These are phyloP conservation scores for Plasmodium ovale DNA, from an alignment of 169 alveolate genomes.

Conservation along the genomic window DNA sequence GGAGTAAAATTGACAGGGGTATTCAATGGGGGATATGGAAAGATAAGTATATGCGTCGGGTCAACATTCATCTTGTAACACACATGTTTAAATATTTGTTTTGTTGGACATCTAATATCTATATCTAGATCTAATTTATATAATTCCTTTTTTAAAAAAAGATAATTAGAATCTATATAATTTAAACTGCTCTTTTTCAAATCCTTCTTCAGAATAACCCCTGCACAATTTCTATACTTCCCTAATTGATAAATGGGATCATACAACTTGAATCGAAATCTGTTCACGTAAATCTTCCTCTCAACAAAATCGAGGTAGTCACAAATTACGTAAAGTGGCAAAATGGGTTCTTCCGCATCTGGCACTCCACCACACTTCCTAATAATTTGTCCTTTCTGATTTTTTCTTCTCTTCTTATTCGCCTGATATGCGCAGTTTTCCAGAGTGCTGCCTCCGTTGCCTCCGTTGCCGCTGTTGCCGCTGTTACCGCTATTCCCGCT, in stretches of 20 bases:
- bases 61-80: conserved; percentile 85
- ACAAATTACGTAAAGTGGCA: conserved; percentile 72
- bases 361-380: conserved; percentile 60
- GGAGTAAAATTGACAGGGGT: conserved; percentile 65
- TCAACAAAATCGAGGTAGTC: conserved; percentile 71
- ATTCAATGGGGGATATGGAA: conserved; percentile 78
- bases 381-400: conserved; percentile 12
- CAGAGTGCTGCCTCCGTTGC: not conserved
- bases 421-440: not conserved
- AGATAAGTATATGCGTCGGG: conserved; percentile 84
- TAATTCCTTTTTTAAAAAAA: conserved; percentile 71
- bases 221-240: conserved; percentile 73
- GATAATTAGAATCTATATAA: conserved; percentile 66
- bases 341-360: conserved; percentile 62
- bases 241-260: conserved; percentile 77
- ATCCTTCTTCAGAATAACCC: conserved; percentile 44
- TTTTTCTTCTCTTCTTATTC: conserved; percentile 7
- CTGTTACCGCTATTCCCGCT: not conserved
- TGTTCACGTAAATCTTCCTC: conserved; percentile 53
- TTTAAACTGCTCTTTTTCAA: conserved; percentile 60
- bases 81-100: conserved; percentile 82
- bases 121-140: conserved; percentile 73
- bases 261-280: conserved; percentile 57
- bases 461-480: no score
- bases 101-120: conserved; percentile 85